Base-by-base conservation (phyloP, 1,284 basidiomycete genomes). In the Schizophyllum commune region DNA sequence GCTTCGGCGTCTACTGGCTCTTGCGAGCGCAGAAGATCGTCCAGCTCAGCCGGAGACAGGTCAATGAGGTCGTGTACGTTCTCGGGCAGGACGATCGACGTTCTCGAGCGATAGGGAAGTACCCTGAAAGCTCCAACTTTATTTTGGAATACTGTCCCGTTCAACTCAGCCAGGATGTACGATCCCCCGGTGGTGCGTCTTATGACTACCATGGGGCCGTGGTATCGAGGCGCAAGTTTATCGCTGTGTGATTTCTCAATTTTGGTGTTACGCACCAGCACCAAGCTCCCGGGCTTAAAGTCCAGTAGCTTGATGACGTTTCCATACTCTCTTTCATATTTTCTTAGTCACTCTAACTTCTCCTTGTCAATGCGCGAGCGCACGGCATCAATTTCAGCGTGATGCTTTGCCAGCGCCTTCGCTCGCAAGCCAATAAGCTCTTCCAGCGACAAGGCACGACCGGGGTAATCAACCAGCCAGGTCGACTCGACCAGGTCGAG, bases 401-500 rank as follows among this genome's bases (percentile, higher is more conserved):
- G 54, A 2, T 65, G 66, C 32, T 71, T 72, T 19, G 68, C 64
- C 0, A 76, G 64, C 1, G 69, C 67, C 0, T 62, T 57, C 0
- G 71, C 70, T 7, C 68, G 52, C 0, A 63, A 53, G 4, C 64
- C 60, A 1, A 74, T 68, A 32, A 75, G 69, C 0, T 72, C 67
- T 0, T 61, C 61, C 5, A 68, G 69, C 4, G 65, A 69, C 0
- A 78, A 60, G 1, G 63, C 34, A 0, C 61, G 20, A 4, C 65
- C 58, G 0, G 68, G 67, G 0, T 67, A 39, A 0, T 69, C 70
- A 0, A 69, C 53, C 0, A 77, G 68, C 51, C 69, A 80, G 0
- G 73, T 79, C 0, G 77, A 77, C 65, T 80, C 72, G 0, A 66
- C 59, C 8, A 80, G 64, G 55, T 80, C 74, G 11, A 79, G 68